Base-by-base conservation (phyloP, 495 filamentous ascomycete genomes). In the Penicillium egyptiacum region DNA sequence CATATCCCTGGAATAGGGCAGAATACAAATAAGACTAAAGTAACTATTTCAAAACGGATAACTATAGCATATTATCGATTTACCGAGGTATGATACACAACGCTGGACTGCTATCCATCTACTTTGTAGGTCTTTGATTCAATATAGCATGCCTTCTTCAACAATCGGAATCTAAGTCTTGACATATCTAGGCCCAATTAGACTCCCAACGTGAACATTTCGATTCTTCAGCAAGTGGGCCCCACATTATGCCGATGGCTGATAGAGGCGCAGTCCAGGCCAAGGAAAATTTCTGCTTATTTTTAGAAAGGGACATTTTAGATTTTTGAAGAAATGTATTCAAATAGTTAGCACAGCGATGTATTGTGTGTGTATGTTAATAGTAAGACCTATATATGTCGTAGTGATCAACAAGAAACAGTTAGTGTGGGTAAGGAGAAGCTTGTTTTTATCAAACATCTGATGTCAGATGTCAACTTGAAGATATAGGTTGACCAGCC, bases 381-480 rank as follows among this genome's bases (percentile, higher is more conserved):
- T 23, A 25, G n/a, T 0, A n/a, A 37, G 1, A 26, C 3, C 14
- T 30, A 23, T 1, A 11, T 28, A 28, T 28, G n/a, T n/a, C n/a
- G n/a, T n/a, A 28, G 26, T 11, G 10, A 53, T 41, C 26, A 41
- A 5, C 22, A 44, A 19, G n/a, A 7, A 12, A 8, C 1, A 26
- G 4, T 53, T 53, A 53, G 40, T 23, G 40, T 6, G 41, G 26
- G 19, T 26, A 43, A 50, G 54, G 23, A 50, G 54, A 56, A 56
- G 54, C 53, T 56, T 56, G 23, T 56, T 49, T 49, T 23, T 7
- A 10, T 3, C 3, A 35, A 28, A 31, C 11, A 9, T 43, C 20
- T 23, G 20, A 43, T 43, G 41, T 23, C 20, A 43, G 30, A 11
- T 31, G 30, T 31, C 30, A 12, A 3, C 7, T 0, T 12, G 11